phyloP scores from a whole-genome alignment of 305 asterid species.

The Fraxinus greggii region DNA sequence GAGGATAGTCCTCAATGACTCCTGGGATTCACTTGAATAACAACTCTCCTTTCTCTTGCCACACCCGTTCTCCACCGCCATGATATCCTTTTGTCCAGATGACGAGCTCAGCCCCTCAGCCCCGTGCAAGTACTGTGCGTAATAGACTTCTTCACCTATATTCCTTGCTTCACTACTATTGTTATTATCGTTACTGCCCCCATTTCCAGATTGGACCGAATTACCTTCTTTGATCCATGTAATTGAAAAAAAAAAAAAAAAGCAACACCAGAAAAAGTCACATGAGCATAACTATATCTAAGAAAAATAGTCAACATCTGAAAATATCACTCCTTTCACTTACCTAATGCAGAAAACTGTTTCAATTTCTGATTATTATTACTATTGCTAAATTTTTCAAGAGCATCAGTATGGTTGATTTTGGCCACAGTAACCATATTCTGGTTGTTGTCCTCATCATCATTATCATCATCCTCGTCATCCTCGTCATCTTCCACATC shows the following conservation, averaged over 20 bases:
- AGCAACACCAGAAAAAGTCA: background rate
- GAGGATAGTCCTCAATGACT: constrained; percentile 68
- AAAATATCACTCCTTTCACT: background rate
- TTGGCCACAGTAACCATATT: constrained; percentile 40
- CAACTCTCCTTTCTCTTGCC: constrained; percentile 72
- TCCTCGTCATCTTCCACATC: constrained; percentile 33
- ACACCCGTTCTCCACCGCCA: constrained; percentile 47
- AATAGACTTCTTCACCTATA: constrained; percentile 50
- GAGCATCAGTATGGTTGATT: constrained; percentile 26
- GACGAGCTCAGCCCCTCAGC: constrained; percentile 55
- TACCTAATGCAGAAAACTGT: constrained; percentile 36
- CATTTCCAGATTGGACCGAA: constrained; percentile 38
- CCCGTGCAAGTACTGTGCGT: constrained; percentile 56
- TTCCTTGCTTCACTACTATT: constrained; percentile 40
- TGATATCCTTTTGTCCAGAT: constrained; percentile 52
- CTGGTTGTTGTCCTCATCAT: constrained; percentile 46
- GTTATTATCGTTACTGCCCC: constrained; percentile 34
- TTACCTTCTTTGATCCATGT: constrained; percentile 56
- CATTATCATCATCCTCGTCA: constrained; percentile 37
- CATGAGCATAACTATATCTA: background rate
- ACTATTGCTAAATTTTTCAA: constrained; percentile 25
- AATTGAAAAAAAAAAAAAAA: constrained; percentile 6
- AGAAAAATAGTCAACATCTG: background rate
- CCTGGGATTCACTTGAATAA: constrained; percentile 57
- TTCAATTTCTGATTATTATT: constrained; percentile 34